Percentiles rank a stretch among this genome's conserved stretches.
Evolutionary conservation across 1,284 basidiomycete species (phyloP).

Genomic region (Ustilago crameri): DNA sequence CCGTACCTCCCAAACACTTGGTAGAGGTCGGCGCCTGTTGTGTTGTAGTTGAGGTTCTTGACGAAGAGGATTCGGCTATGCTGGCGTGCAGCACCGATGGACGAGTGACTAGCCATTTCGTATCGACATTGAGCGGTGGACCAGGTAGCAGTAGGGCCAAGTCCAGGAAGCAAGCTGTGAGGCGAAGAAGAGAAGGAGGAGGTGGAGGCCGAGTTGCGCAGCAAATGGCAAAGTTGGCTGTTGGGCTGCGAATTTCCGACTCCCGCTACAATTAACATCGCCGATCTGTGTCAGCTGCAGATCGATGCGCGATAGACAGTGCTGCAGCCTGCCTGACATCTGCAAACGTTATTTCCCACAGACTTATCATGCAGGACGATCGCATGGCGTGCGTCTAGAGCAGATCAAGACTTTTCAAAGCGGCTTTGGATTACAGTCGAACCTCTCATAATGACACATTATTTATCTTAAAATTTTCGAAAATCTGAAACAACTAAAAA

Average conservation of each 20-base stretch:
- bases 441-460: too few relatives aligned
- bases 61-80: slow-evolving; percentile 66
- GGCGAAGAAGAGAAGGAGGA: not conserved
- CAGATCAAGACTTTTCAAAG: too few relatives aligned
- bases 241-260: slow-evolving; percentile 1
- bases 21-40: slow-evolving; percentile 88
- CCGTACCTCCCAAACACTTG: slow-evolving; percentile 98
- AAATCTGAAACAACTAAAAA: too few relatives aligned
- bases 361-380: too few relatives aligned
- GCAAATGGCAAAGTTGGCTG: too few relatives aligned
- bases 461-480: too few relatives aligned
- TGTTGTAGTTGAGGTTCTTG: slow-evolving; percentile 89
- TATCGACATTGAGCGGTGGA: slow-evolving; percentile 7
- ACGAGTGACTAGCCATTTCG: slow-evolving; percentile 34
- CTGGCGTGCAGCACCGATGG: slow-evolving; percentile 41
- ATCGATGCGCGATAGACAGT: not conserved
- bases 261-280: not conserved
- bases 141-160: not conserved
- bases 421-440: too few relatives aligned
- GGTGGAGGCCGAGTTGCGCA: not conserved
- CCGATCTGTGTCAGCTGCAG: too few relatives aligned
- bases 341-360: too few relatives aligned
- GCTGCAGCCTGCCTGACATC: not conserved
- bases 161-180: not conserved
- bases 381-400: too few relatives aligned